Evolutionary conservation across 139 green algal genomes (phyloP), one percentile per base, ranked within the genome.

Genomic region (Chlorella vulgaris): DNA sequence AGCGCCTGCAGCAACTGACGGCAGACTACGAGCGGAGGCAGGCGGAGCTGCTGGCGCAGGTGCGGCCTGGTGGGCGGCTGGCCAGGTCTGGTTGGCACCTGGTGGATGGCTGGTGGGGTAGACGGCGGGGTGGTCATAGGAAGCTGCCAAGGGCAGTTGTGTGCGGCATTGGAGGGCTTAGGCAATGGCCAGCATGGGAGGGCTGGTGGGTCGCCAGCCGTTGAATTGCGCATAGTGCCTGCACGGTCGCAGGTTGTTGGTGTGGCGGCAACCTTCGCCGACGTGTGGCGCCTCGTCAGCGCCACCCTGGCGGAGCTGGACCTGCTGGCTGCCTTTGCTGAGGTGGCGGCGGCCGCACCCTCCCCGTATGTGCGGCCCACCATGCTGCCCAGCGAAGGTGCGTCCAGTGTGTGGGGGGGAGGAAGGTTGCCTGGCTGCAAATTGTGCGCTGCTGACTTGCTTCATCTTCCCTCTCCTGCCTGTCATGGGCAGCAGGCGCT

Each of bases 311-410:
- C 91, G 3, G 94, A 98, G 87, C 81, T 99, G 77, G 96, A 99
- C 69, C 91, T 98, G 43, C 89, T 99, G 60, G 81, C 84, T 19
- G 87, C 87, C 22, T 99, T 99, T 87, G 97, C 97, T n/a, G 94
- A 98, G 53, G 84, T 98, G 65, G 87, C 95, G 8, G 85, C 87
- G 15, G 88, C 73, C 35, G 95, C 93, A 19, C 95, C 93, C 40
- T 87, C 69, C 18, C 90, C 92, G 31, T 99, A 97, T 76, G 84
- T 92, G 15, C 88, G 95, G 31, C 95, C 91, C 10, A 80, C 60
- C 22, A 86, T 94, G 84, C 86, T 89, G 22, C 79, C 83, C 3
- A 21, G 74, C 6, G 81, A 91, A 15, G 83, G 62, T 39, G 70
- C 24, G 28, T n/a, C 7, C 74, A 40, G 81, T 91, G 60, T 24